These are phyloP conservation scores for Blastobotrys proliferans DNA, from an alignment of 1,139 yeast genomes.

Conservation along the genomic window DNA sequence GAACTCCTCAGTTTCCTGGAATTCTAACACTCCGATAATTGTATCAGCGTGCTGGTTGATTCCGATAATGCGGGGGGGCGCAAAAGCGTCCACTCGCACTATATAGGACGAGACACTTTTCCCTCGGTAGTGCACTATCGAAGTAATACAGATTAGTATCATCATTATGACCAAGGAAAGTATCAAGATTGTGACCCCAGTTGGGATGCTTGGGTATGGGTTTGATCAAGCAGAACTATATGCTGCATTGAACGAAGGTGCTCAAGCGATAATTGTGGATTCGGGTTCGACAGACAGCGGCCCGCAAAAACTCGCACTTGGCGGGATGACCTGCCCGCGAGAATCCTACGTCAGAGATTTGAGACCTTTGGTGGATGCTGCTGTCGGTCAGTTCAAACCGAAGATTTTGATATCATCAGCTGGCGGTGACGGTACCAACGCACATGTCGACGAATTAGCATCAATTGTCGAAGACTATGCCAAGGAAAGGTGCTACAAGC, in stretches of 20 bases:
- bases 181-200: not conserved
- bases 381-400: not conserved
- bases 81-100: too few species aligned
- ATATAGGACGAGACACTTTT: too few species aligned
- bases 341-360: not conserved
- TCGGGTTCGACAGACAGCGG: not conserved
- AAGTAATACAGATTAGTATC: too few species aligned
- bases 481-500: not conserved
- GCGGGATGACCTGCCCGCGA: not conserved
- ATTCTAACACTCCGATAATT: too few species aligned
- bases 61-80: too few species aligned
- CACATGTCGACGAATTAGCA: not conserved
- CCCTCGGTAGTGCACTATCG: too few species aligned
- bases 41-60: too few species aligned
- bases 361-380: not conserved
- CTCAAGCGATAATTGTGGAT: not conserved
- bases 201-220: not conserved
- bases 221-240: not conserved
- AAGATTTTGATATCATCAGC: not conserved
- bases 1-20: not conserved
- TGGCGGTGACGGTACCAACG: not conserved
- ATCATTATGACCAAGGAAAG: not conserved
- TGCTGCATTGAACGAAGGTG: not conserved
- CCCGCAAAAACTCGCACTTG: not conserved
- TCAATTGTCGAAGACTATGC: not conserved